phyloP scores from a whole-genome alignment of 352 stramenopile species.

The Phytophthora crassamura region DNA sequence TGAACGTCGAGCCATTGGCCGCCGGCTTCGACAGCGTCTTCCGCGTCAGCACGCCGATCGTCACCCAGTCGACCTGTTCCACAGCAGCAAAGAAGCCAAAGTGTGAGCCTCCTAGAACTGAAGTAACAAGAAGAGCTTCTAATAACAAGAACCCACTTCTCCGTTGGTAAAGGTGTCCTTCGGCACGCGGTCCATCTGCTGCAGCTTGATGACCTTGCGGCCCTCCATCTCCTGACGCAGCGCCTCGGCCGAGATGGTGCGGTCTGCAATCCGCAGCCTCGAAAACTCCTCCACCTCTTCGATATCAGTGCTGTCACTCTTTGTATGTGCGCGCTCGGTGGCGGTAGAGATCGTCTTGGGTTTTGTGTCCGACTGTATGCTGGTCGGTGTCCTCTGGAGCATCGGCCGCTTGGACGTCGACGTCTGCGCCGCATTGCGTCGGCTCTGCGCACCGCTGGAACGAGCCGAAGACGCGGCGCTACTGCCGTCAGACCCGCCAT shows the following conservation, averaged over 20 bases:
- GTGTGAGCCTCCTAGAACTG: background rate
- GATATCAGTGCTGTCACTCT: conserved; percentile 25
- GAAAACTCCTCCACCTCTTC: conserved; percentile 63
- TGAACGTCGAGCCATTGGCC: conserved; percentile 73
- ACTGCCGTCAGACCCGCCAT: conserved; percentile 8
- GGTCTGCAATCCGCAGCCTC: conserved; percentile 58
- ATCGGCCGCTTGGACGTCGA: conserved; percentile 23
- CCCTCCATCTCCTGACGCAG: conserved; percentile 72
- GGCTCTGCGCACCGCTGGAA: conserved; percentile 15
- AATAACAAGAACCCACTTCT: conserved; percentile 37
- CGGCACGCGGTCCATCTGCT: conserved; percentile 60
- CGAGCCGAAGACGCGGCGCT: conserved; percentile 19
- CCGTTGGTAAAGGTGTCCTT: conserved; percentile 65
- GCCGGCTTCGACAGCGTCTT: conserved; percentile 79
- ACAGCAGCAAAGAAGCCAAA: background rate
- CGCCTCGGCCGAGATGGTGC: conserved; percentile 51
- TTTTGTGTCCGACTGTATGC: conserved; percentile 15
- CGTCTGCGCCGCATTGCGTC: conserved; percentile 4
- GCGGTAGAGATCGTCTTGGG: conserved; percentile 23
- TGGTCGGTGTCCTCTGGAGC: conserved; percentile 18
- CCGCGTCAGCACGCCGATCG: conserved; percentile 74
- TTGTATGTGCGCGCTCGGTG: conserved; percentile 12
- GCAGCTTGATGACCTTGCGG: conserved; percentile 69
- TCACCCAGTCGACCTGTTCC: conserved; percentile 79
- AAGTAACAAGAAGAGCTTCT: background rate